Conservation (phyloP, 305 asterid species). For the Fraxinus platypoda region DNA sequence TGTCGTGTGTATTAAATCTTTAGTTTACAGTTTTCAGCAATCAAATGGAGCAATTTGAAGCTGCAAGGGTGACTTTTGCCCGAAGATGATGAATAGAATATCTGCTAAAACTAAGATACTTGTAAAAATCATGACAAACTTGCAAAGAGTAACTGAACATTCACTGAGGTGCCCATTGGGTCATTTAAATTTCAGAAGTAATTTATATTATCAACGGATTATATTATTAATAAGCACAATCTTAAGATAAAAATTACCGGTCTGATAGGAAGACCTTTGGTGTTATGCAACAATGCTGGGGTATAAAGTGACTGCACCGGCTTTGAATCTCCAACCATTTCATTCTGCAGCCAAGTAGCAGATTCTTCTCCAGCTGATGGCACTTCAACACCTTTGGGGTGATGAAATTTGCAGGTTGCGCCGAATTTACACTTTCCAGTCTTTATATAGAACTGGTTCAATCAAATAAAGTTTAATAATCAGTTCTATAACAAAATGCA, state of each 20-base stretch:
- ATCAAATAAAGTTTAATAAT: constrained; percentile 20
- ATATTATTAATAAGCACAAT: background rate
- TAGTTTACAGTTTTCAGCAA: background rate
- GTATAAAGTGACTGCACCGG: constrained; percentile 39
- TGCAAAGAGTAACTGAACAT: background rate
- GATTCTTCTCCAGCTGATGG: constrained; percentile 46
- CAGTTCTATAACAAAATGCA: constrained; percentile 21
- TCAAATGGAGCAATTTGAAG: background rate
- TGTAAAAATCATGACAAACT: background rate
- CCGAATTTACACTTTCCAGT: constrained; percentile 91
- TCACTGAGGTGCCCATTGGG: background rate
- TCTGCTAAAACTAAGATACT: background rate
- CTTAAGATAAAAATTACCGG: constrained; percentile 47
- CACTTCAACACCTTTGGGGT: constrained; percentile 74
- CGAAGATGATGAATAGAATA: background rate
- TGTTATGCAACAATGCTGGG: constrained; percentile 69
- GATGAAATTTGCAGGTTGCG: constrained; percentile 81
- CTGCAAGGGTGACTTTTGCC: background rate
- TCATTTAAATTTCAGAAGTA: background rate
- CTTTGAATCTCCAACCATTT: constrained; percentile 45
- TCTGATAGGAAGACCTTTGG: constrained; percentile 94
- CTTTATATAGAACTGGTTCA: constrained; percentile 87
- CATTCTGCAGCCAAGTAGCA: constrained; percentile 39
- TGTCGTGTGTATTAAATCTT: background rate
- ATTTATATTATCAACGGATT: background rate